phyloP scores from a whole-genome alignment of 208 protist species.

The Lotmaria passim region DNA sequence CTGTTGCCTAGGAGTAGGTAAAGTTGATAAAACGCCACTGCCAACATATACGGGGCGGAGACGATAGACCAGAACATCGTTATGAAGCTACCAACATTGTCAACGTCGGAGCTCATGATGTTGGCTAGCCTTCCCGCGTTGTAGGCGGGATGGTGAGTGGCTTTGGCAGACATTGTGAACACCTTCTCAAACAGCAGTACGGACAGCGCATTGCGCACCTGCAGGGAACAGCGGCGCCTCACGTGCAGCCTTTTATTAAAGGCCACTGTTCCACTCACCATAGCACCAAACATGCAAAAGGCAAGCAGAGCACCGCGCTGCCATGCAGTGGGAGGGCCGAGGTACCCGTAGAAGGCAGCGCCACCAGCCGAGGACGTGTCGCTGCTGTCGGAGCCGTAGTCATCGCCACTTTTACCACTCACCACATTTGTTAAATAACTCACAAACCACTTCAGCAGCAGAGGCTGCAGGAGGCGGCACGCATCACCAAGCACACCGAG shows the following conservation, averaged over 20 bases:
- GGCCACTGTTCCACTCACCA: neutral
- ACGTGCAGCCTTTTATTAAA: constrained; percentile 35
- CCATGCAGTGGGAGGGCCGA: neutral
- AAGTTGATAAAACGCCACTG: constrained; percentile 60
- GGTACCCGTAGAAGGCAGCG: neutral
- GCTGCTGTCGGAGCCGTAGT: neutral
- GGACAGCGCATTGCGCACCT: constrained; percentile 71
- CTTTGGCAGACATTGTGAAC: constrained; percentile 56
- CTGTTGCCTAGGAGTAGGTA: constrained; percentile 52
- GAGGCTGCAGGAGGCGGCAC: constrained; percentile 8
- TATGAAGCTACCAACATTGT: neutral
- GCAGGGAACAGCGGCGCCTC: constrained; percentile 34
- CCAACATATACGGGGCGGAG: constrained; percentile 49
- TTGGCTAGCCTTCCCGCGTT: constrained; percentile 89
- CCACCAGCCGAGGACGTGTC: neutral
- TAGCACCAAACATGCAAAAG: constrained; percentile 1
- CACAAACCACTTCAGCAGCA: constrained; percentile 21
- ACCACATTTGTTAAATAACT: constrained; percentile 3
- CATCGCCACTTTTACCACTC: neutral
- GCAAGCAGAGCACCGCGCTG: constrained; percentile 8
- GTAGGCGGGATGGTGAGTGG: constrained; percentile 49
- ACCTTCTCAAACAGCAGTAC: constrained; percentile 83
- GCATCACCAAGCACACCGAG: neutral
- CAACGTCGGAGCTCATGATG: constrained; percentile 15
- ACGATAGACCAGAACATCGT: constrained; percentile 21